Evolutionary conservation across 2,329 filamentous ascomycete genomes (phyloP), one percentile per base, ranked within the genome.

Genomic region (Neofusicoccum sp.): DNA sequence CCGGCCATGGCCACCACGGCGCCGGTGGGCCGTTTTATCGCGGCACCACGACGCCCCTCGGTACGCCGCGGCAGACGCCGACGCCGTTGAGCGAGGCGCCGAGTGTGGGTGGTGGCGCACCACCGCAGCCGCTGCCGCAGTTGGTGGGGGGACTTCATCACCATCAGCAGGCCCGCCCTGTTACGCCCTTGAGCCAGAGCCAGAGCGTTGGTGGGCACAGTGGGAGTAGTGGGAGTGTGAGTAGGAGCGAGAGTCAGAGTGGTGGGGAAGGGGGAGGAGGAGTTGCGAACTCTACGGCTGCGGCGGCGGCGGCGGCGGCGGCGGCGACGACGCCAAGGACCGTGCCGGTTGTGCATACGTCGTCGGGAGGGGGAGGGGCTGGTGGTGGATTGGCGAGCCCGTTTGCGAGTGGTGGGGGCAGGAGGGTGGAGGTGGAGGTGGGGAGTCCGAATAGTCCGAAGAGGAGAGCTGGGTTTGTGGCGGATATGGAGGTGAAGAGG

Each of bases 351-450:
- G 49, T 54, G 36, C 49, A 54, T 8, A n/a, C n/a, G n/a, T n/a
- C n/a, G n/a, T n/a, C n/a, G n/a, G n/a, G n/a, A n/a, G 34, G 34
- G n/a, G 26, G 6, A 5, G 20, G 14, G 12, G 26, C 26, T 9
- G 67, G 67, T 9, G 69, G 67, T 20, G 66, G 67, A 28, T 65
- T 70, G 44, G 66, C 68, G 8, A 63, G 63, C 11, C 66, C 72
- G 48, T 73, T 71, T 63, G 64, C 71, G 24, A 67, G 63, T 7
- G 66, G 62, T 8, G 66, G 70, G 64, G 68, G 68, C 54, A 70
- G 66, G 48, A 66, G 71, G 43, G 69, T 71, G 33, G 68, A 70
- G 36, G 70, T 71, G 40, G 63, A n/a, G 43, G 33, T 33, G 14
- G 31, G 26, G 24, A 49, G 51, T 36, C 28, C 44, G 30, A 47